A percentile compares a stretch with the other conserved stretches of the same genome.
These are phyloP conservation scores for Periconia sp. DNA, from an alignment of 2,329 filamentous ascomycete genomes.

Conservation along the genomic window DNA sequence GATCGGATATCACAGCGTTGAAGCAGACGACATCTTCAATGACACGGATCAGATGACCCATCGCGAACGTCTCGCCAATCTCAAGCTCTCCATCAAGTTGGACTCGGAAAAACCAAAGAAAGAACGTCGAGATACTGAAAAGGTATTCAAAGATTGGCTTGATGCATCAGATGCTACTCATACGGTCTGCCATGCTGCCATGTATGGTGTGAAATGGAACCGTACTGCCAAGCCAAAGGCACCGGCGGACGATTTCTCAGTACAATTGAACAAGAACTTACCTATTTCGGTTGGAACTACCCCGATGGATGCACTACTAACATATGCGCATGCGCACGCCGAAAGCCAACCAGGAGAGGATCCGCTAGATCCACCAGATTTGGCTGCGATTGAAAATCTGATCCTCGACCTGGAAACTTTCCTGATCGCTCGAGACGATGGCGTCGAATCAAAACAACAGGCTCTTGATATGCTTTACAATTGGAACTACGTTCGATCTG, in stretches of 20 bases:
- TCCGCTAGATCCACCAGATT: no score
- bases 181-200: background rate
- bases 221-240: background rate
- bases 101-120: no score
- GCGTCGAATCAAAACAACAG: background rate
- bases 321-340: background rate
- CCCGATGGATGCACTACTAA: background rate
- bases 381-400: no score
- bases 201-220: background rate
- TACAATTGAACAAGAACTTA: background rate
- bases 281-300: background rate
- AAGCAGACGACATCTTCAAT: no score
- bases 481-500: background rate
- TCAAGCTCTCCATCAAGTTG: no score
- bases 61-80: no score
- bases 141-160: background rate
- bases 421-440: background rate
- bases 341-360: no score
- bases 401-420: background rate
- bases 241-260: background rate
- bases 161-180: background rate
- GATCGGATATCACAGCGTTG: background rate
- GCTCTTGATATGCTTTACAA: background rate
- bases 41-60: no score
- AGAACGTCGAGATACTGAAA: no score